phyloP scores from a whole-genome alignment of 208 protist genomes.

The Acanthamoeba castellanii region DNA sequence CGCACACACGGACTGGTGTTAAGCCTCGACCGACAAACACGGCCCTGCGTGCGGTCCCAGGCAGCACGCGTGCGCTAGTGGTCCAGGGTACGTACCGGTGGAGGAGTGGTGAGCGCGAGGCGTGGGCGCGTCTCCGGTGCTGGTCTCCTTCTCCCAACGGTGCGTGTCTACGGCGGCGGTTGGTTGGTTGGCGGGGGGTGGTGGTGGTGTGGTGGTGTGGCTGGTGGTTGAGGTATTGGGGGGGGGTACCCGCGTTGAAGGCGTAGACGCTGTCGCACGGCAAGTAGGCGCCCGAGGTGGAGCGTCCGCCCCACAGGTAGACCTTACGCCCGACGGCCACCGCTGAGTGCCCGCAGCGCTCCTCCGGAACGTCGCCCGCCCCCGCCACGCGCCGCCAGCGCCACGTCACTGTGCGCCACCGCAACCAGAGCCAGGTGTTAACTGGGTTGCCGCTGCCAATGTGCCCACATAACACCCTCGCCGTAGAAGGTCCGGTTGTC shows the following conservation, averaged over 20 bases:
- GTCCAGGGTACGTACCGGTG: neutral
- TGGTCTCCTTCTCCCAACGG: constrained; percentile 2
- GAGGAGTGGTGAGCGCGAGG: constrained; percentile 1
- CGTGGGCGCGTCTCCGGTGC: neutral
- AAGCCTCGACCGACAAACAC: no score
- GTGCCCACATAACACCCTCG: no score
- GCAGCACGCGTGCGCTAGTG: no score
- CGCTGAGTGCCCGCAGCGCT: constrained; percentile 15
- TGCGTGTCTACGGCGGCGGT: neutral
- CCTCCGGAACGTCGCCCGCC: constrained; percentile 18
- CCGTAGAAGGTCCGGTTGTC: no score
- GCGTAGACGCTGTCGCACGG: constrained; percentile 4
- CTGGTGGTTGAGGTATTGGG: neutral
- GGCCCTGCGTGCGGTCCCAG: no score
- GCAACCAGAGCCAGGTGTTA: neutral
- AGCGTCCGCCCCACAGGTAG: constrained; percentile 21
- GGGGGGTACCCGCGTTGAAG: neutral
- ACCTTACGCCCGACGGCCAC: neutral
- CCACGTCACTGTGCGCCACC: neutral
- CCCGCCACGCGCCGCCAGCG: neutral
- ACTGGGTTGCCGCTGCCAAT: no score
- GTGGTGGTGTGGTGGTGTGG: neutral
- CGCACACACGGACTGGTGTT: no score
- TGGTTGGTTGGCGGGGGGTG: no score
- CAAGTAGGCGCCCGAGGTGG: neutral